These are phyloP conservation scores for Knoxdaviesia proteae DNA, from an alignment of 2,329 filamentous ascomycete genomes.

Conservation along the genomic window DNA sequence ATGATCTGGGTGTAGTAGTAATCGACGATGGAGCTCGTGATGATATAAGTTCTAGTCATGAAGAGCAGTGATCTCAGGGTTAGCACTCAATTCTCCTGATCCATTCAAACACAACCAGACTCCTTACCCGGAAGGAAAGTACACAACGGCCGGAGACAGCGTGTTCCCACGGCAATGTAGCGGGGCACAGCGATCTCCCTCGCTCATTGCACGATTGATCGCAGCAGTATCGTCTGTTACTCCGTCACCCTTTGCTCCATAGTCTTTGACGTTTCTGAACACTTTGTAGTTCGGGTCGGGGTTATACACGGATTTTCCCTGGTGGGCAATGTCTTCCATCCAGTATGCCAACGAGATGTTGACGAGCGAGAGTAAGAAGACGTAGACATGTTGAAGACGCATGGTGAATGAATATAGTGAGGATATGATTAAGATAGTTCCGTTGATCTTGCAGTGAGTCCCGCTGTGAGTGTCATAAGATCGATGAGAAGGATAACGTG, in stretches of 20 bases:
- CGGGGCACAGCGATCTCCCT: slow-evolving; percentile 20
- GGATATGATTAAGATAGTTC: too few relatives aligned
- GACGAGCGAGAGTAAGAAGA: too few relatives aligned
- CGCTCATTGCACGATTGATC: slow-evolving; percentile 15
- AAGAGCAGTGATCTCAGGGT: background rate
- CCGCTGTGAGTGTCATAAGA: too few relatives aligned
- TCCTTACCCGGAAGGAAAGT: slow-evolving; percentile 16
- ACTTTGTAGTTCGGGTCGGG: slow-evolving; percentile 18
- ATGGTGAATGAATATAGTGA: too few relatives aligned
- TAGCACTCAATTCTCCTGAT: background rate
- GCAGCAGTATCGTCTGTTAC: slow-evolving; percentile 15
- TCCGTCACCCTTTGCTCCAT: slow-evolving; percentile 18
- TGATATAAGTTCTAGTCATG: slow-evolving; percentile 36
- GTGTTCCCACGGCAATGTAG: slow-evolving; percentile 9
- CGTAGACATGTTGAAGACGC: too few relatives aligned
- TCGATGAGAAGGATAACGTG: too few relatives aligned
- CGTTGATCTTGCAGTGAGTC: too few relatives aligned
- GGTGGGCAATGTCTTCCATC: slow-evolving; percentile 24
- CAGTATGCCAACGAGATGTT: slow-evolving; percentile 11
- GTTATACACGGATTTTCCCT: slow-evolving; percentile 25
- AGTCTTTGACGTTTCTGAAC: slow-evolving; percentile 26
- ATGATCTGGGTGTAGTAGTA: slow-evolving; percentile 67
- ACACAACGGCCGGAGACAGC: slow-evolving; percentile 16
- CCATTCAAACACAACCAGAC: background rate
- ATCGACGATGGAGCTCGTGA: slow-evolving; percentile 49